Percentiles rank a stretch among this genome's conserved stretches.
phyloP scores from a whole-genome alignment of 2,329 filamentous ascomycete species.

The Penicillium sp. region DNA sequence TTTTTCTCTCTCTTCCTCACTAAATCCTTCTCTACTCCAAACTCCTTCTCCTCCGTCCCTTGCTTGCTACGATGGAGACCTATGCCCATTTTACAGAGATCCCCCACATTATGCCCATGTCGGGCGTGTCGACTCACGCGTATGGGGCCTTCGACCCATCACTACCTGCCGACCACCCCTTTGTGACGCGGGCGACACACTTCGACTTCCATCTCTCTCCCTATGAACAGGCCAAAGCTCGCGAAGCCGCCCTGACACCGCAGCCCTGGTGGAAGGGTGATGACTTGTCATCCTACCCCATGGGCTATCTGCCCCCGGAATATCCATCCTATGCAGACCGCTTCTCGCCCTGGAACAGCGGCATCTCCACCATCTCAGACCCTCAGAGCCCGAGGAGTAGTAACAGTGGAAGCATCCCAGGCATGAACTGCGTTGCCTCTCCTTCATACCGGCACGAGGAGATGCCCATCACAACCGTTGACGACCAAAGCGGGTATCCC shows the following conservation, averaged over 20 bases:
- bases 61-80: conserved; percentile 11
- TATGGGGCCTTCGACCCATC: conserved; percentile 11
- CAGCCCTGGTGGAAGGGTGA: conserved; percentile 14
- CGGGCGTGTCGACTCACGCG: neutral
- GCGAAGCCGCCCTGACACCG: neutral
- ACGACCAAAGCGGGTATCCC: conserved; percentile 15
- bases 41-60: neutral
- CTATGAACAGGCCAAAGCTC: conserved; percentile 6
- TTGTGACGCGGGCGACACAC: conserved; percentile 10
- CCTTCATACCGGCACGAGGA: conserved; percentile 22
- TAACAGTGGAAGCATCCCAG: conserved; percentile 12
- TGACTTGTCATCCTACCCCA: neutral
- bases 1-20: neutral
- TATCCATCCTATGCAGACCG: conserved; percentile 9
- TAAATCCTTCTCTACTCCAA: neutral
- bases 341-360: conserved; percentile 22
- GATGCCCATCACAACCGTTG: conserved; percentile 6
- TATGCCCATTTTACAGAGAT: conserved; percentile 12
- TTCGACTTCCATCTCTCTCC: conserved; percentile 10
- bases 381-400: conserved; percentile 26
- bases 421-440: conserved; percentile 21
- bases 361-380: conserved; percentile 24
- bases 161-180: conserved; percentile 10
- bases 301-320: conserved; percentile 10
- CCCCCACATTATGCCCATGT: conserved; percentile 9